Conservation (phyloP, 192 early-diverging fungal species). For the Linnemannia hyalina region DNA sequence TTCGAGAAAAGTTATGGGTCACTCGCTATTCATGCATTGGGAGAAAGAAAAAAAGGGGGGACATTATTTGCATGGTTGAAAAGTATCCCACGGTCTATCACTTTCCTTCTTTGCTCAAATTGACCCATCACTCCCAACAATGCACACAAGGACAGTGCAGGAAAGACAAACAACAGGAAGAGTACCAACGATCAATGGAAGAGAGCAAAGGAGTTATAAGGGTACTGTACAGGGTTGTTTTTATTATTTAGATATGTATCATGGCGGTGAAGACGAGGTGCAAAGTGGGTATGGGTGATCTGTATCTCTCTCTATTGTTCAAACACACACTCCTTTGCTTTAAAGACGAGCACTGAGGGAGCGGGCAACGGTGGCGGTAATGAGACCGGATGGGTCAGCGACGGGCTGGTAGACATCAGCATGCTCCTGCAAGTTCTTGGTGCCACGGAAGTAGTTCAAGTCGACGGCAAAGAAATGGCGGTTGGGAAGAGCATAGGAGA, state of each 20-base stretch:
- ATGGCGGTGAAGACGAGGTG: background rate
- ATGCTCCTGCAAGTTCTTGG: slow-evolving; percentile 76
- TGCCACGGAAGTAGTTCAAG: slow-evolving; percentile 73
- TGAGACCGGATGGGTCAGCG: slow-evolving; percentile 80
- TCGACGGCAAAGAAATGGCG: slow-evolving; percentile 83
- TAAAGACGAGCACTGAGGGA: slow-evolving; percentile 30
- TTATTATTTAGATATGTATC: slow-evolving; percentile 15
- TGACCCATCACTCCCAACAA: no score
- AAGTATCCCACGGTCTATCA: background rate
- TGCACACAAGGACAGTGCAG: background rate
- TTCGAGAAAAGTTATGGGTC: background rate
- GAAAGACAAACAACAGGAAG: background rate
- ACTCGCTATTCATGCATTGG: background rate
- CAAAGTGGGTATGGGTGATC: background rate
- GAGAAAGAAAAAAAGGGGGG: background rate
- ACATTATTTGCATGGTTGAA: background rate
- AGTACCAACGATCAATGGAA: background rate
- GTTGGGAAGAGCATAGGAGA: slow-evolving; percentile 83
- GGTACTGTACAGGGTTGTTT: slow-evolving; percentile 29
- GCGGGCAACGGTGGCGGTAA: slow-evolving; percentile 78
- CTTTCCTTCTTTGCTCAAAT: background rate
- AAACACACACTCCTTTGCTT: slow-evolving; percentile 4
- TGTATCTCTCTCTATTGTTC: background rate
- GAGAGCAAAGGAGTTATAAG: background rate
- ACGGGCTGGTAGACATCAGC: slow-evolving; percentile 81